Base-by-base conservation (phyloP, 306 rosid genomes). In the Lathyrus tuberosus region DNA sequence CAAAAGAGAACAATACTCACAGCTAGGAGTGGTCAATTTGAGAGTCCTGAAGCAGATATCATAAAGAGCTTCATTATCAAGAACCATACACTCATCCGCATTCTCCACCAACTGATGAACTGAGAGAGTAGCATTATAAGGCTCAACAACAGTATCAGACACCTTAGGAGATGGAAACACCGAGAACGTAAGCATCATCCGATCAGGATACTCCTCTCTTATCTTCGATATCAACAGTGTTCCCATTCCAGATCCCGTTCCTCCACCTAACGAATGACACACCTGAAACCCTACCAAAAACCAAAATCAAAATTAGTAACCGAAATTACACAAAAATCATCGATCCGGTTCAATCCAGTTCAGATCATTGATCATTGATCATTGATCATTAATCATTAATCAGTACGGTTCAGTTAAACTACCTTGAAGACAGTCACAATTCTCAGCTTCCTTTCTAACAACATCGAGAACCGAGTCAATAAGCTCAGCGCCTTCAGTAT, bases 231-330 rank as follows among this genome's bases (percentile, higher is more conserved):
- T 84, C 74, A 84, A 62, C 42, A 84, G 44, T 6, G 88, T 84
- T 3, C 88, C 88, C 88, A 81, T 84, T 4, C 89, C 89, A 12
- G 89, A 84, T 8, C 88, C 88, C 43, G 88, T 84, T 43, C 88
- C 86, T 48, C 88, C 88, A 4, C 88, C 88, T 59, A 81, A 47
- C 9, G 88, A 84, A 54, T 84, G 88, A 58, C 86, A 84, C 10
- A 81, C 86, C 75, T 84, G 89, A 57, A 84, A 84, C 51, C 89
- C 86, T 83, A 73, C 13, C 37, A 5, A 24, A 33, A 14, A 3
- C 38, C 5, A 46, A 30, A 12, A 12, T 31, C 33, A 16, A 30
- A 16, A 31, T 47, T 8, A 66, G 28, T n/a, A 66, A 66, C 44
- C 44, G 17, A 15, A 42, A 15, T 46, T 15, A 47, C 71, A 66